phyloP scores from a whole-genome alignment of 495 filamentous ascomycete species.

The Aspergillus heteromorphus region DNA sequence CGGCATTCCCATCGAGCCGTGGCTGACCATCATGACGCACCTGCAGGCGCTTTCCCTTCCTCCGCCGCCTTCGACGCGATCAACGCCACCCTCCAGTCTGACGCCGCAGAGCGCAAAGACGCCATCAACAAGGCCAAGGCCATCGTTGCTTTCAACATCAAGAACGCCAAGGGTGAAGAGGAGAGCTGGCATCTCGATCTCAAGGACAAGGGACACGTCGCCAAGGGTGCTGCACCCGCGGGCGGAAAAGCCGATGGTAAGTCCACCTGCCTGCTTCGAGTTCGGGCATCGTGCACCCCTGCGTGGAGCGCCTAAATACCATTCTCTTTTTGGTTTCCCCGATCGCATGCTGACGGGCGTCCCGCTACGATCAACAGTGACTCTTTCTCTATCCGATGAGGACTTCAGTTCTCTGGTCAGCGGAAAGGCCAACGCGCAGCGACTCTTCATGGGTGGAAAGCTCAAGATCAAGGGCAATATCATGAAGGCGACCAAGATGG shows the following conservation, averaged over 20 bases:
- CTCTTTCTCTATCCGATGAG: constrained; percentile 73
- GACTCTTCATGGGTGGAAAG: constrained; percentile 93
- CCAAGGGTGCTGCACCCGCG: constrained; percentile 59
- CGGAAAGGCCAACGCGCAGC: constrained; percentile 92
- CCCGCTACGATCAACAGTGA: constrained; percentile 51
- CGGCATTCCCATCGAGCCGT: constrained; percentile 7
- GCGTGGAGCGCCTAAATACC: not conserved
- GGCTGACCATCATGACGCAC: constrained; percentile 10
- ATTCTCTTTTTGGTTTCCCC: not conserved
- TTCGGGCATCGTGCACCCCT: not conserved
- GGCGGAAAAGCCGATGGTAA: constrained; percentile 78
- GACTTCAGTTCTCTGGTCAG: constrained; percentile 78
- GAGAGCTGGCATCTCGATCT: constrained; percentile 93
- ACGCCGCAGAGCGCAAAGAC: constrained; percentile 72
- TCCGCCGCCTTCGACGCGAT: constrained; percentile 90
- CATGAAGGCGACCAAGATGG: constrained; percentile 98
- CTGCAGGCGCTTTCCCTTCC: constrained; percentile 77
- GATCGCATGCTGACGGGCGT: constrained; percentile 6
- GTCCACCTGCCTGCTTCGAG: too few species aligned
- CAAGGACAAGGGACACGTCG: constrained; percentile 81
- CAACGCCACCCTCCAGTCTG: constrained; percentile 62
- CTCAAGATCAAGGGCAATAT: constrained; percentile 97
- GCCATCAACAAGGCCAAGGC: constrained; percentile 83
- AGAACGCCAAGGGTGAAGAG: constrained; percentile 73
- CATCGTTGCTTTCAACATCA: constrained; percentile 86